These are phyloP conservation scores for Boletus rex-veris DNA, from an alignment of 768 basidiomycete species.

Conservation along the genomic window DNA sequence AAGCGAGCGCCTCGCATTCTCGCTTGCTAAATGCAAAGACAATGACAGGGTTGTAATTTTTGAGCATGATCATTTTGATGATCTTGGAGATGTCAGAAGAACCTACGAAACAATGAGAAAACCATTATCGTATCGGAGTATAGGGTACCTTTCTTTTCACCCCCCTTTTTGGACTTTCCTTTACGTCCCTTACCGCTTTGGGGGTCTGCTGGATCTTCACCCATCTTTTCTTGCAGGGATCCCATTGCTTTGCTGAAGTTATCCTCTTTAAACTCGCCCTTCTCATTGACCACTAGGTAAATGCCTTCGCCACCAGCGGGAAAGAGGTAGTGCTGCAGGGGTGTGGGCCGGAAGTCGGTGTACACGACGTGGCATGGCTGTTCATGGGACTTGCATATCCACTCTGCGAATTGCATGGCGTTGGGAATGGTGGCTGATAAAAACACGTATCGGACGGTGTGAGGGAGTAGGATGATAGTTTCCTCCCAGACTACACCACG, in stretches of 20 bases:
- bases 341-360: slow-evolving; percentile 98
- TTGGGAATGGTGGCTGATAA: slow-evolving; percentile 99
- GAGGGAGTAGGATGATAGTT: slow-evolving; percentile 94
- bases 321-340: slow-evolving; percentile 97
- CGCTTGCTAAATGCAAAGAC: slow-evolving; percentile 98
- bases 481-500: slow-evolving; percentile 99
- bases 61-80: slow-evolving; percentile 96
- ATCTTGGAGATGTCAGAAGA: slow-evolving; percentile 95
- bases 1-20: slow-evolving; percentile 91
- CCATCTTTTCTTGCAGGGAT: slow-evolving; percentile 74
- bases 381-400: slow-evolving; percentile 96
- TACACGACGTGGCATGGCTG: slow-evolving; percentile 99
- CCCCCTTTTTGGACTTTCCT: slow-evolving; percentile 93
- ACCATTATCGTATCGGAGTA: background rate
- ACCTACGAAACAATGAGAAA: slow-evolving; percentile 43
- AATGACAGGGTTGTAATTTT: slow-evolving; percentile 97
- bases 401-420: slow-evolving; percentile 98
- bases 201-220: slow-evolving; percentile 91
- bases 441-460: slow-evolving; percentile 96
- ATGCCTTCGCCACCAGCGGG: slow-evolving; percentile 96
- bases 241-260: slow-evolving; percentile 99
- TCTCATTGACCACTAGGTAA: slow-evolving; percentile 98
- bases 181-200: slow-evolving; percentile 82
- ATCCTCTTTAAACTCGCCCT: slow-evolving; percentile 94
- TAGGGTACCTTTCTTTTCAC: slow-evolving; percentile 75